Conservation (phyloP, 805 yeast species). For the Nakazawaea ishiwadae region DNA sequence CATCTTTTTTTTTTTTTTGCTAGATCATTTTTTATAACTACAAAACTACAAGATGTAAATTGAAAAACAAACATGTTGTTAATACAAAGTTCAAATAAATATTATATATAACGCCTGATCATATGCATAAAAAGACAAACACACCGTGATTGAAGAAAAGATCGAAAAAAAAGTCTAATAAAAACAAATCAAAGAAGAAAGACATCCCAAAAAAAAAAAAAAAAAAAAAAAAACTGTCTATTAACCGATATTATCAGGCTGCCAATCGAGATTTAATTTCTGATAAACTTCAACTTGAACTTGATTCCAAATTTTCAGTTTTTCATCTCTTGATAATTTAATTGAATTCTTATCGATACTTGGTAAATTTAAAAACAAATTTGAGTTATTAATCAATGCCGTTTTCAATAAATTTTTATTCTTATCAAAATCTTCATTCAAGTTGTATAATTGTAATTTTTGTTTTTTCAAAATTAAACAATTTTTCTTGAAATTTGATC, state of each 20-base stretch:
- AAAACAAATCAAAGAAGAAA: no score
- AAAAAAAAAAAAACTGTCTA: no score
- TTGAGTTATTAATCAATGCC: conserved; percentile 27
- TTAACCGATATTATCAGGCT: conserved; percentile 32
- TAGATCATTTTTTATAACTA: no score
- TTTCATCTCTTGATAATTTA: conserved; percentile 48
- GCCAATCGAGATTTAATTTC: conserved; percentile 59
- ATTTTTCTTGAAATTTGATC: conserved; percentile 53
- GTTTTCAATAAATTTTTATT: conserved; percentile 28
- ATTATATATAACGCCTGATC: no score
- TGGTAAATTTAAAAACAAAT: conserved; percentile 12
- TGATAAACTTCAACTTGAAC: conserved; percentile 58
- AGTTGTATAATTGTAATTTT: conserved; percentile 26
- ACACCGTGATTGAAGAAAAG: no score
- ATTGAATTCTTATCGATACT: conserved; percentile 19
- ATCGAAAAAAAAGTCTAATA: no score
- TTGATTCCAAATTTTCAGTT: conserved; percentile 55
- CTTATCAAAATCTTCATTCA: conserved; percentile 10
- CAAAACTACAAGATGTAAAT: no score
- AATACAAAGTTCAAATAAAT: no score
- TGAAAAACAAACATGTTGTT: no score
- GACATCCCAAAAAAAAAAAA: no score
- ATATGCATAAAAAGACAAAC: no score
- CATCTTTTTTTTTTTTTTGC: neutral
- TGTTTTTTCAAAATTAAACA: conserved; percentile 42